A percentile compares a stretch with the other conserved stretches of the same genome.
Conservation (phyloP, 257 asterid genomes). For the Gentiana macrophylla region DNA sequence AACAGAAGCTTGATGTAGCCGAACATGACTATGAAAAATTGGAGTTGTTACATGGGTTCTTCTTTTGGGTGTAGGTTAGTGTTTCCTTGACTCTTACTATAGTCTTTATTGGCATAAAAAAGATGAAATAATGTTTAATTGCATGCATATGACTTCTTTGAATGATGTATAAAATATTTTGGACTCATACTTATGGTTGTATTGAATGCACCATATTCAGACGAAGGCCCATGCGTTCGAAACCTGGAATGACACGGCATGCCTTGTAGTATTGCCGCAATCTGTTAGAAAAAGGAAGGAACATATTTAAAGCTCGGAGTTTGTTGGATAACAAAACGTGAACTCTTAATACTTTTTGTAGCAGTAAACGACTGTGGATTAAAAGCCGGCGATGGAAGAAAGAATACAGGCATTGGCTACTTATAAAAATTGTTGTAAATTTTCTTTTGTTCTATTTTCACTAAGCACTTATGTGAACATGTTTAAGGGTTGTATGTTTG, state of each 20-base stretch:
- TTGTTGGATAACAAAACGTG: too few relatives aligned
- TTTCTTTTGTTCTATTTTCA: too few relatives aligned
- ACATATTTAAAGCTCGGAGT: too few relatives aligned
- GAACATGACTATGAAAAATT: conserved; percentile 11
- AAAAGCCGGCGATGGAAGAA: too few relatives aligned
- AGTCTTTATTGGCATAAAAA: background rate
- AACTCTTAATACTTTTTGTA: too few relatives aligned
- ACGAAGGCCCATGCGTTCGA: conserved; percentile 11
- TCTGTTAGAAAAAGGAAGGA: background rate
- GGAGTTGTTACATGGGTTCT: conserved; percentile 24
- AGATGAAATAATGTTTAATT: too few relatives aligned
- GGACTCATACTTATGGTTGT: background rate
- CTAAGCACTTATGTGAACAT: too few relatives aligned
- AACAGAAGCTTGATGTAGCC: conserved; percentile 8
- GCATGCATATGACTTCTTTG: background rate
- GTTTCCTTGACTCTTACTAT: background rate
- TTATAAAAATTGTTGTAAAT: too few relatives aligned
- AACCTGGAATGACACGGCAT: conserved; percentile 15
- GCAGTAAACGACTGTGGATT: too few relatives aligned
- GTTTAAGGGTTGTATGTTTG: too few relatives aligned
- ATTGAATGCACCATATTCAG: conserved; percentile 7
- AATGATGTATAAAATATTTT: background rate
- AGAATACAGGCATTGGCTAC: too few relatives aligned
- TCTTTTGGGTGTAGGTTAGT: conserved; percentile 24
- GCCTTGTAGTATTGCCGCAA: conserved; percentile 19